These are phyloP conservation scores for Geranium incanum DNA, from an alignment of 441 rosid species.

Conservation along the genomic window DNA sequence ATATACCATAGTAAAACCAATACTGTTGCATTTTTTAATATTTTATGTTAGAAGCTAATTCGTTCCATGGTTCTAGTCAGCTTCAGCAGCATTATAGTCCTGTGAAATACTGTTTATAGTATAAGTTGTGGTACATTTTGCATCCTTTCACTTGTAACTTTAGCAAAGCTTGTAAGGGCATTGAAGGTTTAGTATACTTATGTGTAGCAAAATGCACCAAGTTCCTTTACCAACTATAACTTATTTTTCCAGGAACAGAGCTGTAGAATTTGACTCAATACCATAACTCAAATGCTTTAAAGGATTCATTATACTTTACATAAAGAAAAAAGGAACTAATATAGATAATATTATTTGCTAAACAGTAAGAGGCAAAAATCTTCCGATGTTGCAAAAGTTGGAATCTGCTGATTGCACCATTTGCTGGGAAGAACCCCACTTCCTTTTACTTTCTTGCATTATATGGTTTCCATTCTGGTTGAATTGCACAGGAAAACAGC, in stretches of 20 bases:
- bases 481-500: conserved; percentile 58
- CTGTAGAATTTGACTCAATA: background rate
- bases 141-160: background rate
- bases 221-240: background rate
- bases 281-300: background rate
- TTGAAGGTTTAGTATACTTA: background rate
- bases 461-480: background rate
- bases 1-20: background rate
- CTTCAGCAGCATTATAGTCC: background rate
- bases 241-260: background rate
- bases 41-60: background rate
- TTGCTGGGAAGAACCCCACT: background rate
- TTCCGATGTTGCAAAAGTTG: background rate
- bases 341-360: no score
- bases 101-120: background rate
- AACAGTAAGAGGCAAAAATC: background rate
- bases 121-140: background rate
- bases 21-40: background rate
- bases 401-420: background rate
- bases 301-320: background rate
- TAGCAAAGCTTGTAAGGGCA: no score
- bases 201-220: background rate
- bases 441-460: background rate
- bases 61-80: background rate
- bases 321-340: background rate